Conservation (phyloP, 2,329 filamentous ascomycete species). For the Juglanconis oblonga region DNA sequence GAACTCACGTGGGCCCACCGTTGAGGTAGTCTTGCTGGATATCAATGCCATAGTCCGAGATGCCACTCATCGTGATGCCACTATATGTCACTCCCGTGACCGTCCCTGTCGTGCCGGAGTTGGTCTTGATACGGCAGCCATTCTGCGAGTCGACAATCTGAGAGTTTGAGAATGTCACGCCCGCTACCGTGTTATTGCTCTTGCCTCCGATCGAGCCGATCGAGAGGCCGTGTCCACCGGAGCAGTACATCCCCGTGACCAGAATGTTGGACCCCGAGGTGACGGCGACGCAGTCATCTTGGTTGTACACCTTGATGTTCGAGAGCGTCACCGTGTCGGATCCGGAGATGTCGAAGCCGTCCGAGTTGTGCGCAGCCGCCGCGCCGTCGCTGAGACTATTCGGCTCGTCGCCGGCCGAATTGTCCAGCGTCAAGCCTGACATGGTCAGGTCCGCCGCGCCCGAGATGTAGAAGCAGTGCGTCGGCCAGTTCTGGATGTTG, state of each 20-base stretch:
- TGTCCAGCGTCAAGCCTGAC: constrained; percentile 35
- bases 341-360: constrained; percentile 55
- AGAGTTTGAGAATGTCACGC: constrained; percentile 47
- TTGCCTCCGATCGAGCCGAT: constrained; percentile 45
- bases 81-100: constrained; percentile 36
- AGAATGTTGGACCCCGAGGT: constrained; percentile 51
- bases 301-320: constrained; percentile 55
- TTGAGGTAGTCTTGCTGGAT: constrained; percentile 45
- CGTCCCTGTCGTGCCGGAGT: constrained; percentile 41
- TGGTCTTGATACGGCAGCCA: constrained; percentile 50
- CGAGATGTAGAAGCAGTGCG: constrained; percentile 41
- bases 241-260: constrained; percentile 42
- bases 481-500: constrained; percentile 40
- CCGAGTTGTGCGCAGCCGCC: constrained; percentile 47
- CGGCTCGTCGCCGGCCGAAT: constrained; percentile 33
- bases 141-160: constrained; percentile 51
- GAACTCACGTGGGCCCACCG: constrained; percentile 40
- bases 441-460: constrained; percentile 31
- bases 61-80: constrained; percentile 23
- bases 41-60: constrained; percentile 33
- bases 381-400: constrained; percentile 18
- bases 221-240: constrained; percentile 40
- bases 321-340: constrained; percentile 48
- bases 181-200: constrained; percentile 49
- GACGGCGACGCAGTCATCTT: constrained; percentile 59